A percentile compares a stretch with the other conserved stretches of the same genome.
Evolutionary conservation across 306 rosid genomes (phyloP).

Genomic region (Dalbergia cochinchinensis): DNA sequence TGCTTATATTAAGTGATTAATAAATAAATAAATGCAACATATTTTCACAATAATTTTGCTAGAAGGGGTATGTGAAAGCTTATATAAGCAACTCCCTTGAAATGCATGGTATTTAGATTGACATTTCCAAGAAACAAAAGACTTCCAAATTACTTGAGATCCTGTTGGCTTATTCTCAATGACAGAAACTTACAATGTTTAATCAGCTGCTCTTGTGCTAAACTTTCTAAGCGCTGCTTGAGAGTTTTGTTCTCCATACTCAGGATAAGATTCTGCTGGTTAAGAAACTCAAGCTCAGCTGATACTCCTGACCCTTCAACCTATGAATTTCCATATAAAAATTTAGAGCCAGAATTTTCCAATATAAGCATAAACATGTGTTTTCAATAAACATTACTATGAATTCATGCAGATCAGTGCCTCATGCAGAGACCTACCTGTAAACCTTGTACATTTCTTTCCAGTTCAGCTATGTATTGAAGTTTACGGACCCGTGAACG

Average conservation of each 20-base stretch:
- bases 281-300: slow-evolving; percentile 94
- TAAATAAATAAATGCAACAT: slow-evolving; percentile 17
- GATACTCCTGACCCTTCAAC: slow-evolving; percentile 93
- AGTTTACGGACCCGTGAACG: slow-evolving; percentile 98
- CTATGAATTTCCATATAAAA: slow-evolving; percentile 54
- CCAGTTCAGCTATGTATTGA: slow-evolving; percentile 98
- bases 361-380: not conserved
- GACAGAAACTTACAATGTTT: slow-evolving; percentile 77
- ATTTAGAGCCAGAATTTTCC: slow-evolving; percentile 40
- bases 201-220: slow-evolving; percentile 95
- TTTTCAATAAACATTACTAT: slow-evolving; percentile 31
- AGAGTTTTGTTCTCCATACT: slow-evolving; percentile 98
- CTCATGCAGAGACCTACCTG: slow-evolving; percentile 70
- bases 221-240: slow-evolving; percentile 89
- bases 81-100: slow-evolving; percentile 33
- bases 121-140: slow-evolving; percentile 22
- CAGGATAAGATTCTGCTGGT: slow-evolving; percentile 90
- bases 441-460: slow-evolving; percentile 91
- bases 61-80: not conserved
- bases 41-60: slow-evolving; percentile 13
- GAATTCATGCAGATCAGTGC: slow-evolving; percentile 20
- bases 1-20: slow-evolving; percentile 10
- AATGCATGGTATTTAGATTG: slow-evolving; percentile 16
- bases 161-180: slow-evolving; percentile 7
- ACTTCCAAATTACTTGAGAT: slow-evolving; percentile 11